A percentile compares a stretch with the other conserved stretches of the same genome.
Conservation (phyloP, 345 rosid species). For the Populus deltoides region DNA sequence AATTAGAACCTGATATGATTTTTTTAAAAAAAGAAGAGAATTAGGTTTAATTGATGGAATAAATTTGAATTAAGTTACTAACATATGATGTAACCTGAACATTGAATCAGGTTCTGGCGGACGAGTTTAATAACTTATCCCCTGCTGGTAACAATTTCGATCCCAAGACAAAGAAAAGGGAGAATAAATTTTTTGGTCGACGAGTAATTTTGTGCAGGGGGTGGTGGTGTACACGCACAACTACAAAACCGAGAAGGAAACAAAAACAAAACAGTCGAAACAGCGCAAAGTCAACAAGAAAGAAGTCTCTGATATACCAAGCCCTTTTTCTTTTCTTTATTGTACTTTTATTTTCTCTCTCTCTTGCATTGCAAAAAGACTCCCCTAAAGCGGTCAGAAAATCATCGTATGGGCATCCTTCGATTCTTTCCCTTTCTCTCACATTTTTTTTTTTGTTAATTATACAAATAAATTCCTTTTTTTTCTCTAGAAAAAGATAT, state of each 20-base stretch:
- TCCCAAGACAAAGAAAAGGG: neutral
- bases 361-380: neutral
- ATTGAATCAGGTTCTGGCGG: too few relatives aligned
- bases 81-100: too few relatives aligned
- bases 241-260: neutral
- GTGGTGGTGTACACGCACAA: neutral
- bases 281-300: constrained; percentile 40
- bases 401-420: constrained; percentile 2
- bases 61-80: too few relatives aligned
- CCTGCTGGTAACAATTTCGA: neutral
- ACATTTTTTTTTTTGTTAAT: neutral
- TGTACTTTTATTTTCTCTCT: neutral
- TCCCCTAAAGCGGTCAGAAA: constrained; percentile 19
- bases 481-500: constrained; percentile 4
- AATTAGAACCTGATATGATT: too few relatives aligned
- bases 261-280: neutral
- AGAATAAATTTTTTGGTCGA: neutral
- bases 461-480: neutral
- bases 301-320: constrained; percentile 7
- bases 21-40: too few relatives aligned
- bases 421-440: constrained; percentile 4
- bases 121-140: neutral
- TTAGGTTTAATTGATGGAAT: too few relatives aligned
- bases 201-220: neutral
- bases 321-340: neutral